A percentile compares a stretch with the other conserved stretches of the same genome.
These are phyloP conservation scores for Vanrija sp. DNA, from an alignment of 1,284 basidiomycete genomes.

Conservation along the genomic window DNA sequence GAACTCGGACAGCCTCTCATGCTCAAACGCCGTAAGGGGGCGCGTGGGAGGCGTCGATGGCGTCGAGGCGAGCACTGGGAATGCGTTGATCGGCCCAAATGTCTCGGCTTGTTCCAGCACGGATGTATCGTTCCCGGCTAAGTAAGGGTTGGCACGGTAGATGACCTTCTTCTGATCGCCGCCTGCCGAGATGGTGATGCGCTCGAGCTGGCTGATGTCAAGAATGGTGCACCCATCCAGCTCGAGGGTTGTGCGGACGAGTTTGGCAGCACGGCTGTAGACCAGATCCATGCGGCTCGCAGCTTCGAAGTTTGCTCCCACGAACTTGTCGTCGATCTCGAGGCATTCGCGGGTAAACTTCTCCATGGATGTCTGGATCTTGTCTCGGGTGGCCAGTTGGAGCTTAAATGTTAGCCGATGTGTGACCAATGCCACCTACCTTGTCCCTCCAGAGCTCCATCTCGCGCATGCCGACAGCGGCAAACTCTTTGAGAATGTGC, in stretches of 20 bases:
- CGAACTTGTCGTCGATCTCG: slow-evolving; percentile 66
- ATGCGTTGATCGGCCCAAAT: slow-evolving; percentile 35
- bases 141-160: slow-evolving; percentile 49
- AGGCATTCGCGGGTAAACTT: slow-evolving; percentile 91
- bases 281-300: slow-evolving; percentile 70
- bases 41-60: slow-evolving; percentile 22
- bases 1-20: slow-evolving; percentile 67
- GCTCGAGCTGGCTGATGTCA: slow-evolving; percentile 87
- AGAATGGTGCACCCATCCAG: slow-evolving; percentile 85
- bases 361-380: slow-evolving; percentile 93
- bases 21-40: slow-evolving; percentile 62
- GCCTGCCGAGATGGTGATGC: slow-evolving; percentile 56
- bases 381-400: slow-evolving; percentile 81
- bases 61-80: slow-evolving; percentile 36
- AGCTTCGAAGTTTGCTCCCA: slow-evolving; percentile 27
- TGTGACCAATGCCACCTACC: slow-evolving; percentile 47
- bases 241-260: slow-evolving; percentile 83
- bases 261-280: slow-evolving; percentile 78
- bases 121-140: slow-evolving; percentile 16
- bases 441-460: slow-evolving; percentile 94
- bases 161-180: slow-evolving; percentile 49
- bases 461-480: slow-evolving; percentile 87
- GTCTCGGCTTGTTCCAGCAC: slow-evolving; percentile 31
- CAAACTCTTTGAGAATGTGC: slow-evolving; percentile 91
- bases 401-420: slow-evolving; percentile 55